Conservation (phyloP, 2,329 filamentous ascomycete genomes). For the Ophiosphaerella korrae region DNA sequence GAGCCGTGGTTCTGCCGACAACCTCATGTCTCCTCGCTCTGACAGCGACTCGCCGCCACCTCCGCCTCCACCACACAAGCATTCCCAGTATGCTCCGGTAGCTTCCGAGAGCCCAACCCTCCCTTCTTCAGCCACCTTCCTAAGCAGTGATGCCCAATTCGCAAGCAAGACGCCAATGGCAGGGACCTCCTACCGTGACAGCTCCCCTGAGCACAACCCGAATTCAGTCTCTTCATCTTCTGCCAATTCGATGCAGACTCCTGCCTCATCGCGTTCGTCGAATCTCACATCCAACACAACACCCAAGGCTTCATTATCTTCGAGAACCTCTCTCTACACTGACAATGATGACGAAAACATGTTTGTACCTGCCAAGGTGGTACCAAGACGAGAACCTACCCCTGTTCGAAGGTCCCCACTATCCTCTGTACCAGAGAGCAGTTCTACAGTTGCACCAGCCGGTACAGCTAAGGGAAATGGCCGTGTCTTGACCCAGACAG, state of each 20-base stretch:
- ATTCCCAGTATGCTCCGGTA: constrained; percentile 39
- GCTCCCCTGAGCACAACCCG: constrained; percentile 29
- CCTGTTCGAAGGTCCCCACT: constrained; percentile 11
- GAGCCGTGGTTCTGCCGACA: constrained; percentile 57
- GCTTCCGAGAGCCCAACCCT: constrained; percentile 41
- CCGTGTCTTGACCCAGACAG: constrained; percentile 42
- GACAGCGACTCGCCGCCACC: constrained; percentile 42
- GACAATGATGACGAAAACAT: constrained; percentile 39
- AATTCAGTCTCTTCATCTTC: constrained; percentile 38
- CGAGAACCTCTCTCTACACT: constrained; percentile 20
- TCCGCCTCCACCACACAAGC: constrained; percentile 42
- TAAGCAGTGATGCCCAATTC: constrained; percentile 33
- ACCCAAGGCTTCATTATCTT: constrained; percentile 32
- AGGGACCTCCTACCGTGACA: constrained; percentile 25
- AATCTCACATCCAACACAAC: constrained; percentile 36
- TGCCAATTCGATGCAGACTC: constrained; percentile 38
- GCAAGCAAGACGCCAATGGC: constrained; percentile 36
- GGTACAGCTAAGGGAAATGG: constrained; percentile 16
- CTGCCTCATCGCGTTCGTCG: constrained; percentile 40
- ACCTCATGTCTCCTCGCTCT: constrained; percentile 52
- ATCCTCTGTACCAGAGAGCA: constrained; percentile 13
- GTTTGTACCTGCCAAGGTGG: constrained; percentile 27
- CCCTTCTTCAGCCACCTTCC: constrained; percentile 28
- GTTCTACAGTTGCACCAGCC: constrained; percentile 13
- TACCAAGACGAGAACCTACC: constrained; percentile 9